Evolutionary conservation across 2,329 filamentous ascomycete species (phyloP), one percentile per base, ranked within the genome.

Genomic region (Bipolaris gigantea): DNA sequence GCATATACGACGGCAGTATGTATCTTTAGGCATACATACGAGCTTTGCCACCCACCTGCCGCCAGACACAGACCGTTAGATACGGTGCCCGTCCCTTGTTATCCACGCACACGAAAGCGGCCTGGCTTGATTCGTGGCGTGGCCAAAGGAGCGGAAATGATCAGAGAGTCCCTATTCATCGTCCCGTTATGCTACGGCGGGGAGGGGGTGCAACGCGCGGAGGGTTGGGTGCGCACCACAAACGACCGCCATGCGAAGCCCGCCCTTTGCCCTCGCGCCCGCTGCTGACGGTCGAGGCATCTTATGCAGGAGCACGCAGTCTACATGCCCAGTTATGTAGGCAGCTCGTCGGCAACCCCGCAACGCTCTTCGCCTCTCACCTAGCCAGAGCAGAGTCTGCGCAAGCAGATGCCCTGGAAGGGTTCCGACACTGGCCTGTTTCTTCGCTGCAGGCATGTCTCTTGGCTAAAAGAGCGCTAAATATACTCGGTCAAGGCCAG

Each of bases 361-460:
- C 59, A 30, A 13, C 49, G 40, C 33, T 32, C 45, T 33, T 34
- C 47, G 18, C 48, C 35, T 59, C 45, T 35, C 33, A n/a, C 27
- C 30, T 21, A 36, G 34, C 38, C 39, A 21, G 46, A 34, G 38
- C 50, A 53, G 36, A 43, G n/a, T 45, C 23, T 48, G 52, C 32
- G 48, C 32, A 45, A 52, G n/a, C 45, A 52, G 41, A 48, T 27
- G 51, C 47, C 48, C 36, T 54, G 47, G 46, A 30, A 33, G 47
- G 46, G 53, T 54, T 57, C 59, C 51, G 59, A 57, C 59, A 34
- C 51, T 61, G 56, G 55, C 19, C 44, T 62, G 61, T 63, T 59
- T 63, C 57, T 52, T 54, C 53, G 51, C 57, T 63, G 64, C 64
- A 66, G 53, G 64, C 62, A 49, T 57, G 51, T 46, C 50, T 39